These are phyloP conservation scores for Candida boidinii DNA, from an alignment of 805 yeast species.

Conservation along the genomic window DNA sequence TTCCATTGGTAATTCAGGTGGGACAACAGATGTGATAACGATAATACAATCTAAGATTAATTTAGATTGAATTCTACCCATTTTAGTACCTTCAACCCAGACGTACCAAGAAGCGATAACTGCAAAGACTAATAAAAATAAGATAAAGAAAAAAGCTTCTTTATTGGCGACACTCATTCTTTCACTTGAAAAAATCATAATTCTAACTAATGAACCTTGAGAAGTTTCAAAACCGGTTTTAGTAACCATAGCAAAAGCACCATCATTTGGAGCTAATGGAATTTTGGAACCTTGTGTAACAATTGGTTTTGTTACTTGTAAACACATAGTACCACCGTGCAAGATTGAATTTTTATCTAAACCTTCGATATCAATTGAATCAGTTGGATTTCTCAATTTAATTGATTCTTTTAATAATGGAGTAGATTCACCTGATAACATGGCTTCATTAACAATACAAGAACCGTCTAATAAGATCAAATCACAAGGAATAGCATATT, in stretches of 20 bases:
- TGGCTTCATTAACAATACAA: conserved; percentile 95
- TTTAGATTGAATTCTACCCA: conserved; percentile 94
- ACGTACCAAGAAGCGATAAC: conserved; percentile 95
- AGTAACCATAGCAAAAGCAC: conserved; percentile 83
- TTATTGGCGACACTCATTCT: conserved; percentile 93
- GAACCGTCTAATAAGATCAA: conserved; percentile 79
- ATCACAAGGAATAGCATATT: conserved; percentile 91
- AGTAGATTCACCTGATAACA: conserved; percentile 98
- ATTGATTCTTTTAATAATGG: conserved; percentile 92
- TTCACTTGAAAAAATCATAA: conserved; percentile 95
- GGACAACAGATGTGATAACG: conserved; percentile 95
- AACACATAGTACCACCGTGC: conserved; percentile 94
- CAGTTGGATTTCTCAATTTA: conserved; percentile 68
- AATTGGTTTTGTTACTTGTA: conserved; percentile 74
- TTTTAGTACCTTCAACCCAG: conserved; percentile 93
- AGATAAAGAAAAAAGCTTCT: conserved; percentile 87
- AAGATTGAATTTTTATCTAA: conserved; percentile 81
- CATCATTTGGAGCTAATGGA: conserved; percentile 83
- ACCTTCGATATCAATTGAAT: conserved; percentile 64
- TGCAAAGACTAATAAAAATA: conserved; percentile 85
- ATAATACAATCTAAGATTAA: conserved; percentile 91
- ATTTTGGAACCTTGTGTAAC: no score
- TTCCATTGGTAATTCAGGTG: conserved; percentile 99
- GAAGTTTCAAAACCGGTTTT: conserved; percentile 98
- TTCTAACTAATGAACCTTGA: conserved; percentile 94